These are phyloP conservation scores for Lentinula guzmanii DNA, from an alignment of 768 basidiomycete genomes.

Conservation along the genomic window DNA sequence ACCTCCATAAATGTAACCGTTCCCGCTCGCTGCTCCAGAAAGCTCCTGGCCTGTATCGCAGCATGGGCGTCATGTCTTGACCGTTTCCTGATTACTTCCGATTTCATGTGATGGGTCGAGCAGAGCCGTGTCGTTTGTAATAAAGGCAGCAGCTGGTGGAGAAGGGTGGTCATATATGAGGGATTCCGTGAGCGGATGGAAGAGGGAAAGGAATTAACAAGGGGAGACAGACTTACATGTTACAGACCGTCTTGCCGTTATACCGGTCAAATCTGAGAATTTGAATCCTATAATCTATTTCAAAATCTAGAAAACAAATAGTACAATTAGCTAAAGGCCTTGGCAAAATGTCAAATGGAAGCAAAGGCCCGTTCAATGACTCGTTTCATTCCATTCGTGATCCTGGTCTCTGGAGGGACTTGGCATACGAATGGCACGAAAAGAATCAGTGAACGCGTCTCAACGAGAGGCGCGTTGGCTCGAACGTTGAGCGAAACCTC, in stretches of 20 bases:
- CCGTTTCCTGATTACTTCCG: constrained; percentile 83
- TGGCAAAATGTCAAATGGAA: too few relatives aligned
- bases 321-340: too few relatives aligned
- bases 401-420: too few relatives aligned
- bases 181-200: constrained; percentile 2
- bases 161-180: constrained; percentile 5
- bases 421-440: too few relatives aligned
- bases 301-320: too few relatives aligned
- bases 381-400: too few relatives aligned
- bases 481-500: too few relatives aligned
- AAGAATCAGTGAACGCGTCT: too few relatives aligned
- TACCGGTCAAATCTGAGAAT: too few relatives aligned
- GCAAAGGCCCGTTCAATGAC: too few relatives aligned
- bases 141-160: constrained; percentile 72
- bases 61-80: constrained; percentile 64
- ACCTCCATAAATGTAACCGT: neutral
- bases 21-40: neutral
- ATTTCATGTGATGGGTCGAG: constrained; percentile 87
- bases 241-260: constrained; percentile 69
- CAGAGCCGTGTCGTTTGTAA: constrained; percentile 81
- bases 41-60: neutral
- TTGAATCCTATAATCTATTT: too few relatives aligned
- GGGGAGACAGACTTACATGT: constrained; percentile 55
- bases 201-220: neutral
- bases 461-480: too few relatives aligned